Evolutionary conservation across 768 basidiomycete genomes (phyloP).

Genomic region (Tricholoma bakamatsutake): DNA sequence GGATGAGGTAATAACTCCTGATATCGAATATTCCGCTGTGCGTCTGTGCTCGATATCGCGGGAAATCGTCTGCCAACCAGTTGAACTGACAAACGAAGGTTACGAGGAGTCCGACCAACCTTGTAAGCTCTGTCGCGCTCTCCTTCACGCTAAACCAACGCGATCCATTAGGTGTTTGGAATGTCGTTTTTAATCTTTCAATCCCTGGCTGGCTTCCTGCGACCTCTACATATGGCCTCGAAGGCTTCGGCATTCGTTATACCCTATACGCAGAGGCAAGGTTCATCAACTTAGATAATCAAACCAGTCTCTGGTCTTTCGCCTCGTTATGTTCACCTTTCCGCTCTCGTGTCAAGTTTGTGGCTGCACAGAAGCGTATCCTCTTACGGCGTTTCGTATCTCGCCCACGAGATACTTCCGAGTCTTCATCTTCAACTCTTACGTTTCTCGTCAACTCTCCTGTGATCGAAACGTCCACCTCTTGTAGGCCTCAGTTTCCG

Average conservation of each 20-base stretch:
- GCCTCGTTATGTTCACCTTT: slow-evolving; percentile 53
- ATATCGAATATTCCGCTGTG: slow-evolving; percentile 59
- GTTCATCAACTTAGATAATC: slow-evolving; percentile 39
- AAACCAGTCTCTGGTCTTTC: slow-evolving; percentile 36
- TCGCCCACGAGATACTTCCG: slow-evolving; percentile 27
- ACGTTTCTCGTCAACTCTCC: slow-evolving; percentile 41
- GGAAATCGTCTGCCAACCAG: slow-evolving; percentile 49
- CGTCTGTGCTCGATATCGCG: slow-evolving; percentile 65
- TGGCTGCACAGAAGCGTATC: slow-evolving; percentile 39
- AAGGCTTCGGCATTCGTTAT: slow-evolving; percentile 57
- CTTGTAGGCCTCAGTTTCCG: slow-evolving; percentile 34
- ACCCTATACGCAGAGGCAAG: slow-evolving; percentile 62
- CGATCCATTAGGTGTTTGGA: slow-evolving; percentile 48
- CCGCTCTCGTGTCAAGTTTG: slow-evolving; percentile 36
- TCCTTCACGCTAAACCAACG: slow-evolving; percentile 5
- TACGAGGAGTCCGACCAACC: slow-evolving; percentile 49
- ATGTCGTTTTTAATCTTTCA: slow-evolving; percentile 72
- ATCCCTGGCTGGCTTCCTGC: slow-evolving; percentile 91
- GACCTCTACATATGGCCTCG: slow-evolving; percentile 43
- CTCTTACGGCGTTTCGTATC: slow-evolving; percentile 48
- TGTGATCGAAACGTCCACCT: slow-evolving; percentile 11
- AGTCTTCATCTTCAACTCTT: slow-evolving; percentile 25
- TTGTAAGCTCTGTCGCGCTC: slow-evolving; percentile 29
- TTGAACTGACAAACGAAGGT: slow-evolving; percentile 62
- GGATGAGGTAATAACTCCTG: slow-evolving; percentile 61